These are phyloP conservation scores for Phaeophleospora eucalypticola DNA, from an alignment of 2,329 filamentous ascomycete genomes.

Conservation along the genomic window DNA sequence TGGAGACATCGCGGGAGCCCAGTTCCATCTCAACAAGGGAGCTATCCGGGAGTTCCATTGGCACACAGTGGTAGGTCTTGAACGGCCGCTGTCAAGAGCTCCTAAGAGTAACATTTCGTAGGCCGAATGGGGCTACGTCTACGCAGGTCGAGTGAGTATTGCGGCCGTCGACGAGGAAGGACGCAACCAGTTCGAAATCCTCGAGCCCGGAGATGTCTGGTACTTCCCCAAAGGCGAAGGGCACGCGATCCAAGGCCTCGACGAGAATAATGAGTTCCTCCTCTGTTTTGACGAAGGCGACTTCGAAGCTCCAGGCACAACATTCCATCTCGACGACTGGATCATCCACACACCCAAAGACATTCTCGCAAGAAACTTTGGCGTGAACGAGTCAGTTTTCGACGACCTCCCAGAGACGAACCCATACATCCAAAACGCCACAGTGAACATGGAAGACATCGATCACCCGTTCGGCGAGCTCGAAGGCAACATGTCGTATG, in stretches of 20 bases:
- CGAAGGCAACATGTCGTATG: conserved; percentile 53
- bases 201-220: conserved; percentile 36
- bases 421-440: conserved; percentile 59
- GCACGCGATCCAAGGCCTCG: conserved; percentile 62
- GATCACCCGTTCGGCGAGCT: conserved; percentile 48
- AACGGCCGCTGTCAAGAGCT: background rate
- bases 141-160: conserved; percentile 52
- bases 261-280: conserved; percentile 64
- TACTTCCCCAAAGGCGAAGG: conserved; percentile 43
- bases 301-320: conserved; percentile 58
- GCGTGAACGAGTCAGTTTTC: conserved; percentile 56
- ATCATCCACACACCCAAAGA: conserved; percentile 60
- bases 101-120: background rate
- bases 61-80: conserved; percentile 44
- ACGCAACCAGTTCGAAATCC: conserved; percentile 45
- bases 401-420: conserved; percentile 53
- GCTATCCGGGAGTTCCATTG: conserved; percentile 63
- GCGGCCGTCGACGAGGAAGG: conserved; percentile 51
- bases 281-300: conserved; percentile 40
- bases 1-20: conserved; percentile 63
- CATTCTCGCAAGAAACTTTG: conserved; percentile 65
- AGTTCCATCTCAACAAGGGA: conserved; percentile 65
- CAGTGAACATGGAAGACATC: conserved; percentile 47
- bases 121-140: conserved; percentile 50
- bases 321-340: conserved; percentile 66